A percentile compares a stretch with the other conserved stretches of the same genome.
Conservation (phyloP, 352 stramenopile genomes). For the Globisporangium radiosum region DNA sequence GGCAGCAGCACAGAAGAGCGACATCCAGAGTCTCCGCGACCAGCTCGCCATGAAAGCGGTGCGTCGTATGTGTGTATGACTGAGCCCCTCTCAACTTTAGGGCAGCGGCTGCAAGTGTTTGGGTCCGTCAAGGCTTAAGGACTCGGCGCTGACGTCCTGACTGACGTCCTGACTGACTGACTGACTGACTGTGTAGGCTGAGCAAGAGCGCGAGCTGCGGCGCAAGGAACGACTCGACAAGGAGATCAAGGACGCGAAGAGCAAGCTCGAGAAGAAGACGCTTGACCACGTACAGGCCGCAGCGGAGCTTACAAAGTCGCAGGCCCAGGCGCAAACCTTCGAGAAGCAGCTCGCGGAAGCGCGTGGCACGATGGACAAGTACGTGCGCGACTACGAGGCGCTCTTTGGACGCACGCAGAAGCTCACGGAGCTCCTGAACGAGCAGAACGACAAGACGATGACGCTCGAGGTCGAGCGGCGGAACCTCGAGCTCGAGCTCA, state of each 20-base stretch:
- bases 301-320: slow-evolving; percentile 49
- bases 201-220: slow-evolving; percentile 86
- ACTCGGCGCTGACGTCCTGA: too few species aligned
- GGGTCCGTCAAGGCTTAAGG: too few species aligned
- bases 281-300: slow-evolving; percentile 41
- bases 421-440: slow-evolving; percentile 89
- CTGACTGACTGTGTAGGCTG: slow-evolving; percentile 27
- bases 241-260: slow-evolving; percentile 88
- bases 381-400: slow-evolving; percentile 90
- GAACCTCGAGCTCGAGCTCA: slow-evolving; percentile 83
- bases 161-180: background rate
- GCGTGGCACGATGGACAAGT: slow-evolving; percentile 89
- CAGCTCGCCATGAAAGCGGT: slow-evolving; percentile 80
- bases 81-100: background rate
- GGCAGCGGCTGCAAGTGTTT: too few species aligned
- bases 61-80: slow-evolving; percentile 5
- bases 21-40: slow-evolving; percentile 83
- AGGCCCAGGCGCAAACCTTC: slow-evolving; percentile 66
- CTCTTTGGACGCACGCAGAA: slow-evolving; percentile 89
- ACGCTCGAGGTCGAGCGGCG: slow-evolving; percentile 73
- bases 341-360: slow-evolving; percentile 85
- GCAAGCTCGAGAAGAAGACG: slow-evolving; percentile 85
- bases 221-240: slow-evolving; percentile 89
- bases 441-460: slow-evolving; percentile 87
- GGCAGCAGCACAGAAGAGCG: slow-evolving; percentile 43